A percentile compares a stretch with the other conserved stretches of the same genome.
phyloP scores from a whole-genome alignment of 768 basidiomycete species.

The Clitopilus passeckerianus region DNA sequence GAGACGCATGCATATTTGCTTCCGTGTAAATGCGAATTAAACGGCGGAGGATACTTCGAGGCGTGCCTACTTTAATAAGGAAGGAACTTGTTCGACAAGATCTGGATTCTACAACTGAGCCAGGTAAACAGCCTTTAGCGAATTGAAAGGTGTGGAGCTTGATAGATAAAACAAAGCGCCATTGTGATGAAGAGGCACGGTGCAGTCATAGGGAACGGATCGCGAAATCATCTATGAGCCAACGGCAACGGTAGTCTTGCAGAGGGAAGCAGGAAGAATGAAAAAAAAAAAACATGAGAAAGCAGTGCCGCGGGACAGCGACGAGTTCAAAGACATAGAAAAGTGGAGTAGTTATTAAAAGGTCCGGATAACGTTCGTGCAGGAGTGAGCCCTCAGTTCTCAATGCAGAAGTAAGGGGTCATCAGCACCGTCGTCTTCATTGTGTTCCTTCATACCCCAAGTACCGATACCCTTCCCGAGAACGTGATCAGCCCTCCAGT shows the following conservation, averaged over 20 bases:
- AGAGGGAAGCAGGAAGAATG: not conserved
- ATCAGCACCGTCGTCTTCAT: conserved; percentile 13
- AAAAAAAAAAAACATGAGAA: not conserved
- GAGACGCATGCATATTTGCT: not conserved
- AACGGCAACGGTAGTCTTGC: not conserved
- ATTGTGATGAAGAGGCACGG: not conserved
- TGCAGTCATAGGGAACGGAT: not conserved
- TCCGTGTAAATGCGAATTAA: not conserved
- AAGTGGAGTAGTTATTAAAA: not conserved
- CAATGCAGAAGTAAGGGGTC: conserved; percentile 13
- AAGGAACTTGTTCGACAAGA: not conserved
- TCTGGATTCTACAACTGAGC: not conserved
- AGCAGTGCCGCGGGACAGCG: not conserved
- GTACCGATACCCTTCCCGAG: conserved; percentile 2
- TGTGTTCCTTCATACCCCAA: conserved; percentile 11
- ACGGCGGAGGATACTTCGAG: not conserved
- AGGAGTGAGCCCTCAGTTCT: conserved; percentile 1
- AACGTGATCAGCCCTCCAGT: conserved; percentile 7
- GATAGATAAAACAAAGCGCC: not conserved
- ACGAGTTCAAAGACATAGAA: not conserved
- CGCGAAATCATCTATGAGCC: not conserved
- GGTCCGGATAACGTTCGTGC: not conserved
- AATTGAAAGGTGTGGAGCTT: not conserved
- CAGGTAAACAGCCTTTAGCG: not conserved
- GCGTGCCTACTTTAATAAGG: not conserved